Conservation (phyloP, 2,329 filamentous ascomycete species). For the Phaeoacremonium minimum region DNA sequence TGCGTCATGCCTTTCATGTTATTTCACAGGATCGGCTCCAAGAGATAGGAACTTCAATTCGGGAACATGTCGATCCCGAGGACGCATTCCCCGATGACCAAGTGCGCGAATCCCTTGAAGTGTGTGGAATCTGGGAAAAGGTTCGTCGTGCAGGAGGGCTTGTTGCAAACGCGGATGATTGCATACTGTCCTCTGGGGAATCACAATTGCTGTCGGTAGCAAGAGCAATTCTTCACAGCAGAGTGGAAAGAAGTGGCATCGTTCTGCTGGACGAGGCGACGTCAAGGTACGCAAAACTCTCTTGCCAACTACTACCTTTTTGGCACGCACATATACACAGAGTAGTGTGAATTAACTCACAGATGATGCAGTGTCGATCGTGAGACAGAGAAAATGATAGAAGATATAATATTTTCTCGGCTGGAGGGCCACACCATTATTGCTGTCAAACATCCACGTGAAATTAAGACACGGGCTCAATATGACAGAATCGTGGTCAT, state of each 20-base stretch:
- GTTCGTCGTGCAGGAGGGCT: conserved; percentile 26
- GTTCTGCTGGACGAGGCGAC: conserved; percentile 49
- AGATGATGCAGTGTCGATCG: neutral
- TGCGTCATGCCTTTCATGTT: conserved; percentile 61
- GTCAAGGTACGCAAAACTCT: conserved; percentile 1
- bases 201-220: conserved; percentile 36
- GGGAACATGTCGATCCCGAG: conserved; percentile 35
- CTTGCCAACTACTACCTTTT: neutral
- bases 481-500: conserved; percentile 1
- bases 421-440: neutral
- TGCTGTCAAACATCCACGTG: neutral
- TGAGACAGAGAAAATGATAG: conserved; percentile 1
- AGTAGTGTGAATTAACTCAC: neutral
- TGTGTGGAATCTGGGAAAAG: conserved; percentile 32
- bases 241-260: conserved; percentile 57
- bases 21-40: conserved; percentile 55
- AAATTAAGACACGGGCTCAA: neutral
- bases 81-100: conserved; percentile 24
- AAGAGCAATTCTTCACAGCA: conserved; percentile 57
- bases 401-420: neutral
- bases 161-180: conserved; percentile 16
- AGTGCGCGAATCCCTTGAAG: conserved; percentile 30
- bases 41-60: conserved; percentile 31
- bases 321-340: neutral
- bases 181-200: conserved; percentile 30